A percentile compares a stretch with the other conserved stretches of the same genome.
Evolutionary conservation across 306 rosid genomes (phyloP).

Genomic region (Malus fusca): DNA sequence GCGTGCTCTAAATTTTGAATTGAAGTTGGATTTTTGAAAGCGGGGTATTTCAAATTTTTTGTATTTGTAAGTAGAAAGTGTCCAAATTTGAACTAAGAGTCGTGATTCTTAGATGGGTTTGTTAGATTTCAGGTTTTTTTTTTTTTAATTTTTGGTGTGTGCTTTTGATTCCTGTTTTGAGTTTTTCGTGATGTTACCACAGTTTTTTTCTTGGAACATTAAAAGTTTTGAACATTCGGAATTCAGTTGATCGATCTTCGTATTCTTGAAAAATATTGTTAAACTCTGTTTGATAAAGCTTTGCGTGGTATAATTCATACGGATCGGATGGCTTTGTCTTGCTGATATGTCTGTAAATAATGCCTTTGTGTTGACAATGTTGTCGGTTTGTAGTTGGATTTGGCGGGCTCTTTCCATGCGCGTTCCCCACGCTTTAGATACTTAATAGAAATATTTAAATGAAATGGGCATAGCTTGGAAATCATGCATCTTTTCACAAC

Average conservation of each 20-base stretch:
- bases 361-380: not conserved
- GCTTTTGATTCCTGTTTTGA: not conserved
- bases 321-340: not conserved
- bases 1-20: not conserved
- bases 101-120: not conserved
- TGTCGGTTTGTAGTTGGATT: not conserved
- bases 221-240: not conserved
- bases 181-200: not conserved
- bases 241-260: not conserved
- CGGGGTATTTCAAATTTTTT: not conserved
- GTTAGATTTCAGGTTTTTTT: not conserved
- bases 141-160: not conserved
- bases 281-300: not conserved
- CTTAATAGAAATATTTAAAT: not conserved
- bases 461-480: not conserved
- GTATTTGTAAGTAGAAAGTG: not conserved
- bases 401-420: not conserved
- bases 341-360: not conserved
- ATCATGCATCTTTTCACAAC: not conserved
- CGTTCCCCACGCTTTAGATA: not conserved
- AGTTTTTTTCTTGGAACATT: not conserved
- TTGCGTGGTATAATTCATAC: not conserved
- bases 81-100: not conserved
- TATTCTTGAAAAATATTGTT: not conserved
- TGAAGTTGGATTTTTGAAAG: not conserved